Evolutionary conservation across 306 rosid species (phyloP), one percentile per base, ranked within the genome.

Genomic region (Ammopiptanthus mongolicus): DNA sequence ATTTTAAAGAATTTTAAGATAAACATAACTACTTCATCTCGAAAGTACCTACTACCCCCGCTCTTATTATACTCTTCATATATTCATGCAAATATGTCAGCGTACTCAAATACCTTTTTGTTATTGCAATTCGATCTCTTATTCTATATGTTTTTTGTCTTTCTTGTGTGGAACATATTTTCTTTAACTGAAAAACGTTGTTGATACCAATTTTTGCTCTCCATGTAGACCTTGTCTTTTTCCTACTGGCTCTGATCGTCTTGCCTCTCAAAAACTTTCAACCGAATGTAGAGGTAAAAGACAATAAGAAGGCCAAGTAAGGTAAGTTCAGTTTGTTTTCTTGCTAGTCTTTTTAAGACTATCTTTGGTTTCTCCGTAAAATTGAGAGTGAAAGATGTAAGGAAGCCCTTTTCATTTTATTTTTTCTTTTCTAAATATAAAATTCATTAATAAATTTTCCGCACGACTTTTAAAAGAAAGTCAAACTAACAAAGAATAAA

Each of bases 241-340:
- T 66, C 42, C 31, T 2, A 57, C 3, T 25, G 58, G 47, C 3
- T 73, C 6, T 37, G 58, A 25, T 12, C 41, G 70, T 57, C 12
- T 44, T 73, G 19, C 52, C 11, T 41, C 3, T 21, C 18, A 51
- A 23, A 15, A 13, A 66, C 48, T 23, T 59, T 21, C 7, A 12
- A 31, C 2, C 15, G 57, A 70, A 81, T 25, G 55, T 51, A 33
- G 34, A 42, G 73, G 66, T n/a, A 61, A 62, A 70, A 76, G 74
- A 69, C 81, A 81, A 63, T 15, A 50, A 19, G 18, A 31, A 60
- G 22, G 48, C 29, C 18, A 22, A 55, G 48, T 25, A 65, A 77
- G 81, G 67, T 67, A 28, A 41, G 61, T 56, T 56, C 57, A 14
- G 19, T 46, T 67, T 66, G 37, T 76, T 67, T 59, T 11, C 33